Evolutionary conservation across 2,329 filamentous ascomycete species (phyloP).

Genomic region (Claviceps arundinis): DNA sequence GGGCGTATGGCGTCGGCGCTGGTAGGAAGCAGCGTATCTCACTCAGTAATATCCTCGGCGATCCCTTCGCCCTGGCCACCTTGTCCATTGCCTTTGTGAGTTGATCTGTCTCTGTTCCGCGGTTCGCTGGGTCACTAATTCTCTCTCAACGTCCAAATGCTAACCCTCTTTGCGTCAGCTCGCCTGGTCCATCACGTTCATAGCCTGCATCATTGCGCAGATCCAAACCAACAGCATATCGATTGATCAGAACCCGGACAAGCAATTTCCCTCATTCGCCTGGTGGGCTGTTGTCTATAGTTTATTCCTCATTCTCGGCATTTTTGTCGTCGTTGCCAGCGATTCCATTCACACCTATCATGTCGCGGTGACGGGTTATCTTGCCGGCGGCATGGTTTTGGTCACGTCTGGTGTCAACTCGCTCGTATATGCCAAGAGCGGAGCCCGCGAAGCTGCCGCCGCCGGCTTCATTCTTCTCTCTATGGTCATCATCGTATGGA

Average conservation of each 20-base stretch:
- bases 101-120: background rate
- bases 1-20: slow-evolving; percentile 35
- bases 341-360: slow-evolving; percentile 80
- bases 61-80: slow-evolving; percentile 90
- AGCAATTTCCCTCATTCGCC: slow-evolving; percentile 65
- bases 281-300: slow-evolving; percentile 90
- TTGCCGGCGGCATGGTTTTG: slow-evolving; percentile 70
- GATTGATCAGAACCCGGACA: slow-evolving; percentile 10
- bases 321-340: slow-evolving; percentile 72
- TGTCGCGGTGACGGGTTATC: slow-evolving; percentile 80
- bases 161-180: slow-evolving; percentile 40
- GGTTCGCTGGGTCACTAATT: too few species aligned
- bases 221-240: slow-evolving; percentile 27
- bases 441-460: slow-evolving; percentile 69
- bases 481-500: slow-evolving; percentile 92
- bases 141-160: background rate
- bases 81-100: slow-evolving; percentile 73
- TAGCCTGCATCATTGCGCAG: slow-evolving; percentile 67
- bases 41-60: slow-evolving; percentile 81
- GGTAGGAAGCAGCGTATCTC: slow-evolving; percentile 49
- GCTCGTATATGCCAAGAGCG: slow-evolving; percentile 63
- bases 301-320: slow-evolving; percentile 66
- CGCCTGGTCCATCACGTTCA: slow-evolving; percentile 87
- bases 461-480: slow-evolving; percentile 90
- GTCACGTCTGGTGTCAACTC: slow-evolving; percentile 77